Evolutionary conservation across 495 filamentous ascomycete genomes (phyloP).

Genomic region (Elaphomyces granulatus): DNA sequence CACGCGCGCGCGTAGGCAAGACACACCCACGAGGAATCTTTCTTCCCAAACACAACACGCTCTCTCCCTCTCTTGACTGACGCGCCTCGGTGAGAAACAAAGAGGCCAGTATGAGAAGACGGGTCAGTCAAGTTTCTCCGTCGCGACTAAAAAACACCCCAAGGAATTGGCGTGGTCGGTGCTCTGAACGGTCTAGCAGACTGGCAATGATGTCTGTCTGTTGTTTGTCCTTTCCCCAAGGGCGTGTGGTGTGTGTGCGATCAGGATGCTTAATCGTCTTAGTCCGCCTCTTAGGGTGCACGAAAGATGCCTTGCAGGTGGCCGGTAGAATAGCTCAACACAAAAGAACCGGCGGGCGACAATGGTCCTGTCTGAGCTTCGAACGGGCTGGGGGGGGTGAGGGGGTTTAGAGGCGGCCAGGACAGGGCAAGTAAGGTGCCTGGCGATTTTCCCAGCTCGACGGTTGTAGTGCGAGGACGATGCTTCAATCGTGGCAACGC

Average conservation of each 20-base stretch:
- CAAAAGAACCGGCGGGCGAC: conserved; percentile 20
- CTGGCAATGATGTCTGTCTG: background rate
- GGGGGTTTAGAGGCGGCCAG: conserved; percentile 15
- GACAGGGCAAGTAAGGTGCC: conserved; percentile 9
- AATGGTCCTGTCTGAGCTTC: conserved; percentile 14
- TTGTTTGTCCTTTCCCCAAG: conserved; percentile 2
- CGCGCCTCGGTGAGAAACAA: too few relatives aligned
- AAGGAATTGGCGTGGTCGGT: too few relatives aligned
- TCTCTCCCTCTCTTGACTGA: too few relatives aligned
- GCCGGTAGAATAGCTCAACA: conserved; percentile 21
- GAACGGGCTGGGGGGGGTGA: conserved; percentile 9
- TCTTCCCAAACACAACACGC: too few relatives aligned
- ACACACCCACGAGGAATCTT: too few relatives aligned
- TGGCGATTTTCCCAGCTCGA: conserved; percentile 6
- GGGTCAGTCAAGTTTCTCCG: too few relatives aligned
- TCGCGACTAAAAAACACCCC: too few relatives aligned
- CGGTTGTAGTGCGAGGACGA: conserved; percentile 16
- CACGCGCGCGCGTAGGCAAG: conserved; percentile 13
- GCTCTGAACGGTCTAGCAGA: background rate
- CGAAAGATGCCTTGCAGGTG: conserved; percentile 36
- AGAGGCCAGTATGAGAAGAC: too few relatives aligned
- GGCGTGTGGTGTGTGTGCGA: conserved; percentile 12
- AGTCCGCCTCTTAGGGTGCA: conserved; percentile 30
- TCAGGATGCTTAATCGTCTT: conserved; percentile 34
- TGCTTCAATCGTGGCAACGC: conserved; percentile 16